phyloP scores from a whole-genome alignment of 306 rosid genomes.

The Phaseolus lunatus region DNA sequence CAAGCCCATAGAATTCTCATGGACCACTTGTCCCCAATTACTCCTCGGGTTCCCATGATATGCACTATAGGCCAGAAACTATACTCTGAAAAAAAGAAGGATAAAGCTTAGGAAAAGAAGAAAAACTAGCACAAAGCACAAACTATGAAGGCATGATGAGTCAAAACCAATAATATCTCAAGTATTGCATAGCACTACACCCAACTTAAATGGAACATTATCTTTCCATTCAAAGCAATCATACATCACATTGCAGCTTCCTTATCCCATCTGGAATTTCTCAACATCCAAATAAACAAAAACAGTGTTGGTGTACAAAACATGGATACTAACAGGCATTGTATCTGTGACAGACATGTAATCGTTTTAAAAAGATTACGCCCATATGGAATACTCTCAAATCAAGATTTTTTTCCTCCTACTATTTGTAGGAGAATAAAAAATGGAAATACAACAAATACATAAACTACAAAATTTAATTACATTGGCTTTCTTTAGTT shows the following conservation, averaged over 20 bases:
- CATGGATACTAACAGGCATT: background rate
- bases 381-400: too few species aligned
- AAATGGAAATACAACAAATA: too few species aligned
- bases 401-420: too few species aligned
- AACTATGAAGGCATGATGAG: too few species aligned
- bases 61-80: slow-evolving; percentile 29
- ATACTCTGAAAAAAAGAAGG: slow-evolving; percentile 32
- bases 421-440: too few species aligned
- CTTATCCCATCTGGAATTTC: background rate
- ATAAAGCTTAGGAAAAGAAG: slow-evolving; percentile 26
- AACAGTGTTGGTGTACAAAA: background rate
- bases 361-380: too few species aligned
- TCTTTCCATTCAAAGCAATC: slow-evolving; percentile 27
- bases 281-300: slow-evolving; percentile 24
- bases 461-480: too few species aligned
- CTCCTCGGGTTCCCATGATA: slow-evolving; percentile 57
- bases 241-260: background rate
- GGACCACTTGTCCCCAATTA: slow-evolving; percentile 57
- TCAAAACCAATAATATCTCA: too few species aligned
- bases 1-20: slow-evolving; percentile 66
- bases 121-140: background rate
- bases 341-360: too few species aligned
- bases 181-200: too few species aligned
- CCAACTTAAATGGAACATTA: too few species aligned
- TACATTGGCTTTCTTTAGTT: too few species aligned